Evolutionary conservation across 768 basidiomycete species (phyloP), one percentile per base, ranked within the genome.

Genomic region (Neoboletus brunneissimus): DNA sequence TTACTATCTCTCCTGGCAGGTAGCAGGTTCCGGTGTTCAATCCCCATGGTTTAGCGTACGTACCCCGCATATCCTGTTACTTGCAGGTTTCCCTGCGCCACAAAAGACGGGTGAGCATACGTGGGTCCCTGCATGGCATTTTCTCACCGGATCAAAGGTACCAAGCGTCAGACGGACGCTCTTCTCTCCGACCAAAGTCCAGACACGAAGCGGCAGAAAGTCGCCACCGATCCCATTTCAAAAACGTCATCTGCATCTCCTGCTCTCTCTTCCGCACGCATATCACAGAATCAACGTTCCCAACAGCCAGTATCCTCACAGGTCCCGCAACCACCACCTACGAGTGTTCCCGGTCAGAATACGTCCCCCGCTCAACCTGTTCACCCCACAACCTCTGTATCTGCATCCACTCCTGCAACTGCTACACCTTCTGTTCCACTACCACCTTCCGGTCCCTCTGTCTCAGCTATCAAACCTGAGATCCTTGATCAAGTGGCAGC

Each of bases 41-140:
- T 65, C 69, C 1, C 81, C 84, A 4, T 89, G 85, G 83, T 89
- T 87, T 65, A 57, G 71, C 20, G 77, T 84, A 11, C 76, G 75
- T 12, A 51, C 78, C 1, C 69, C 74, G 0, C 81, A 86, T 64
- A 59, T 66, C 5, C 57, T 87, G 13, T 71, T 77, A 6, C 69
- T 88, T 0, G 71, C 78, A 35, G 79, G 84, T 7, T 81, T 81
- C 54, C 68, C 83, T 27, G n/a, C 59, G 0, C 61, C 73, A 32
- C 68, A 56, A 64, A 70, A 68, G 61, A 57, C 57, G 53, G 55
- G 61, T 76, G 63, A 67, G 78, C n/a, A 46, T 27, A 34, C 16
- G 16, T 53, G 6, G 5, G 16, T 9, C 25, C 37, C 3, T 44
- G 38, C 35, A 41, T 50, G 9, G 13, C 50, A 51, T 35, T 50